Evolutionary conservation across 495 filamentous ascomycete genomes (phyloP).

Genomic region (Tetracladium setigerum): DNA sequence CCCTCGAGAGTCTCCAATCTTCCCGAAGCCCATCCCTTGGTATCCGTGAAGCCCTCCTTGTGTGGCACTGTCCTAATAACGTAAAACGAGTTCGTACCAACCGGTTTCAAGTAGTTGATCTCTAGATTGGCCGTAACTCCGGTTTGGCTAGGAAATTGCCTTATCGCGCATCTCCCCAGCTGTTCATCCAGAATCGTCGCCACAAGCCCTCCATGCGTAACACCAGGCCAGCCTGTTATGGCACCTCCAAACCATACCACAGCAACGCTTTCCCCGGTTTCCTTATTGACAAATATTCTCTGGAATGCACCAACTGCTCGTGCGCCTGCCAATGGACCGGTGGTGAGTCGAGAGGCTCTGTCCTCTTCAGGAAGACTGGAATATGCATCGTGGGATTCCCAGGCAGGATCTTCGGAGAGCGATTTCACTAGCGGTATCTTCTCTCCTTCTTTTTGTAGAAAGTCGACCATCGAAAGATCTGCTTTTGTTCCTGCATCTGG

Average conservation of each 20-base stretch:
- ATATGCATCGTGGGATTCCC: slow-evolving; percentile 51
- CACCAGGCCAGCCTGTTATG: slow-evolving; percentile 62
- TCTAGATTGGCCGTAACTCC: slow-evolving; percentile 60
- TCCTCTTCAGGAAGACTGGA: slow-evolving; percentile 33
- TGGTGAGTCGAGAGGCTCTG: slow-evolving; percentile 24
- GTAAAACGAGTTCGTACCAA: slow-evolving; percentile 54
- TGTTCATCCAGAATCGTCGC: slow-evolving; percentile 67
- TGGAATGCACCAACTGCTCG: slow-evolving; percentile 40
- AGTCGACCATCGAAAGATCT: slow-evolving; percentile 26
- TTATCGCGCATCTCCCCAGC: slow-evolving; percentile 44
- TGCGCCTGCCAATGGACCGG: slow-evolving; percentile 34
- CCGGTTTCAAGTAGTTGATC: slow-evolving; percentile 52
- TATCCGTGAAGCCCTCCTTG: slow-evolving; percentile 40
- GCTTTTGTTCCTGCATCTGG: slow-evolving; percentile 21
- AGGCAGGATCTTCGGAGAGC: slow-evolving; percentile 44
- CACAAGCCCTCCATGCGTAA: slow-evolving; percentile 69
- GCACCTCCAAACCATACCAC: slow-evolving; percentile 59
- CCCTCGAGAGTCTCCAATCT: slow-evolving; percentile 47
- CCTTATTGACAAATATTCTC: slow-evolving; percentile 35
- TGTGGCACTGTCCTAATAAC: slow-evolving; percentile 46
- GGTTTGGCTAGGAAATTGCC: slow-evolving; percentile 22
- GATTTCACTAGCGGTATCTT: slow-evolving; percentile 45
- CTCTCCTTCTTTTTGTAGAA: slow-evolving; percentile 26
- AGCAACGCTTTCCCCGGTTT: slow-evolving; percentile 32
- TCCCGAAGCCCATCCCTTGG: slow-evolving; percentile 54